These are phyloP conservation scores for Lineolata rhizophorae DNA, from an alignment of 495 filamentous ascomycete species.

Conservation along the genomic window DNA sequence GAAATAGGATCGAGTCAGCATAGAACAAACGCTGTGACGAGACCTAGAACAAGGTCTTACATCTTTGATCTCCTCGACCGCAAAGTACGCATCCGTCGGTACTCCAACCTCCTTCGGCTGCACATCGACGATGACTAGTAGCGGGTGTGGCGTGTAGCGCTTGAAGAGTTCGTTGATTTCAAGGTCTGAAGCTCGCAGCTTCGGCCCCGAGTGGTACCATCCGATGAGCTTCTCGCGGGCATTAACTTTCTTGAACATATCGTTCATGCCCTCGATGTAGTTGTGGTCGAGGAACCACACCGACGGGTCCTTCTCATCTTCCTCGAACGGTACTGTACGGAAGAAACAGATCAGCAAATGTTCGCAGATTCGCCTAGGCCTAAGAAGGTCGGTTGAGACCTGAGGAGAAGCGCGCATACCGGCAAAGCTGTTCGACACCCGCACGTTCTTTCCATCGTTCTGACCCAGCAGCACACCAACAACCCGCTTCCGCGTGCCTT, in stretches of 20 bases:
- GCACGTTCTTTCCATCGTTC: slow-evolving; percentile 81
- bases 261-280: slow-evolving; percentile 97
- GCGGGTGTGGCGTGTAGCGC: slow-evolving; percentile 87
- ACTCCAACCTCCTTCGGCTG: slow-evolving; percentile 97
- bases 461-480: slow-evolving; percentile 91
- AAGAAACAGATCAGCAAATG: no score
- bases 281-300: slow-evolving; percentile 99
- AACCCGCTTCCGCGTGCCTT: slow-evolving; percentile 77
- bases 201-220: slow-evolving; percentile 98
- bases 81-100: slow-evolving; percentile 97
- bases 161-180: slow-evolving; percentile 99
- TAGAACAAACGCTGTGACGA: neutral
- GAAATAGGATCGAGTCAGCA: neutral
- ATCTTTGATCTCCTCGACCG: slow-evolving; percentile 98
- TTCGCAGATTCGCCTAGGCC: no score
- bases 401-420: slow-evolving; percentile 30
- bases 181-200: slow-evolving; percentile 87
- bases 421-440: slow-evolving; percentile 97
- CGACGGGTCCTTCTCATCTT: slow-evolving; percentile 93
- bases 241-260: slow-evolving; percentile 99
- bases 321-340: slow-evolving; percentile 77
- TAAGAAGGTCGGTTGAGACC: slow-evolving; percentile 1
- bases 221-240: slow-evolving; percentile 96
- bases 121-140: slow-evolving; percentile 95
- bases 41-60: slow-evolving; percentile 31